Evolutionary conservation across 2,329 filamentous ascomycete genomes (phyloP), one percentile per base, ranked within the genome.

Genomic region (Juglanconis juglandina): DNA sequence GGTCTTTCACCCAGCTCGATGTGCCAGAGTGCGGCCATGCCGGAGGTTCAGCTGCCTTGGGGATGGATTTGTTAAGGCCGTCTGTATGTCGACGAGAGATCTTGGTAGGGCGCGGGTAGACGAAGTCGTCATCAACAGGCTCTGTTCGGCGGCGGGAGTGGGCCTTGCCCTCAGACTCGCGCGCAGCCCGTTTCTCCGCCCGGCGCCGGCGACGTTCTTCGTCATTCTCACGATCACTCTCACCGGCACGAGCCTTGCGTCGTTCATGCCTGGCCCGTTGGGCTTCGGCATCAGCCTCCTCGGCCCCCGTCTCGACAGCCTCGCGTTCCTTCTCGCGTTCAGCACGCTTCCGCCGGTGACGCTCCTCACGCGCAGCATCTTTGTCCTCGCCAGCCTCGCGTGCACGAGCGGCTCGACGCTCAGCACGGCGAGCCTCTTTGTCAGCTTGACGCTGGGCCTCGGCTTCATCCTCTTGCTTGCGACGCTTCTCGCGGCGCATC

Each of bases 1-100:
- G 81, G 11, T 87, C 84, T 70, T 87, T 87, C 4, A 87, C 85
- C 86, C 86, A 88, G 0, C 84, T 87, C 8, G 82, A 84, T 0
- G 85, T 87, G 33, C 85, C 85, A 6, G 82, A 86, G 68, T 87
- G 82, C 17, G 85, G 85, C 85, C 85, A 87, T 9, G 75, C 44
- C 8, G 51, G 46, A 1, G 58, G 37, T 7, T 35, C 56, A 2
- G 76, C 8, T 77, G 64, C 54, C 24, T 50, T 62, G 51, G 39
- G 74, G 6, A 32, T 34, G 3, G 24, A 1, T 33, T 48, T 60
- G 24, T 57, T 58, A 7, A 53, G 5, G 10, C 58, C 66, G 46
- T 72, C 69, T 32, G 70, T 59, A 41, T 60, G 53, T 6, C 63
- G 64, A 13, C 63, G 58, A 5, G 64, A 66, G 1, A 58, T 30